Base-by-base conservation (phyloP, 2,329 filamentous ascomycete genomes). In the Stagonosporopsis tanaceti region DNA sequence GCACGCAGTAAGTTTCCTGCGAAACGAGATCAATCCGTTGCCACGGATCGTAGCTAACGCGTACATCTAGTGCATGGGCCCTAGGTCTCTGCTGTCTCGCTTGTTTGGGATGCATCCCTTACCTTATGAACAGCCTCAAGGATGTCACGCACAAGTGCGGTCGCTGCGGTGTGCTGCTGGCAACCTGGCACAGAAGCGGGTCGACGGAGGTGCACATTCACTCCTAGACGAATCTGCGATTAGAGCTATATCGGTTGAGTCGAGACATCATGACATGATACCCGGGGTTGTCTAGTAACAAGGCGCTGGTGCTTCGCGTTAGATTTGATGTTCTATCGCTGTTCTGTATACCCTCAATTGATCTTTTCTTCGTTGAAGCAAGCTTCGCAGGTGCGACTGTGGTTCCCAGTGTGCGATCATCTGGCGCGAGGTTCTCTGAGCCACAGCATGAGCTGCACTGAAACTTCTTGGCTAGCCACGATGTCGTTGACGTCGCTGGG, bases 61-160 rank as follows among this genome's bases (percentile, higher is more conserved):
- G 2, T 5, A 15, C 47, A n/a, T 30, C 6, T 48, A 82, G 81
- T 71, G 77, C 72, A 0, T 83, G 80, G 81, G 81, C 78, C 9
- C 68, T 75, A 4, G 63, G 77, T 24, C 64, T 81, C 45, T 83
- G 81, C 71, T 75, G 71, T 54, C 69, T 76, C 50, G 66, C 67
- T 58, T 80, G 78, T 59, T 63, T 82, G 4, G 79, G 81, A 12
- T 84, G 80, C 61, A 77, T 83, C 42, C 81, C 81, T 0, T 84
- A 83, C 60, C 37, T 82, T 28, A 76, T 82, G 66, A 76, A 75
- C 25, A 76, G 74, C 40, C 70, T 80, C 50, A 84, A 84, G 68
- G 79, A 83, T 51, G 78, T 81, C 4, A 68, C 79, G 59, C 81
- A 84, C 63, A 77, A 77, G 57, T 84, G 81, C 53, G 79, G 79